Base-by-base conservation (phyloP, 306 rosid genomes). In the Begonia peltatifolia region DNA sequence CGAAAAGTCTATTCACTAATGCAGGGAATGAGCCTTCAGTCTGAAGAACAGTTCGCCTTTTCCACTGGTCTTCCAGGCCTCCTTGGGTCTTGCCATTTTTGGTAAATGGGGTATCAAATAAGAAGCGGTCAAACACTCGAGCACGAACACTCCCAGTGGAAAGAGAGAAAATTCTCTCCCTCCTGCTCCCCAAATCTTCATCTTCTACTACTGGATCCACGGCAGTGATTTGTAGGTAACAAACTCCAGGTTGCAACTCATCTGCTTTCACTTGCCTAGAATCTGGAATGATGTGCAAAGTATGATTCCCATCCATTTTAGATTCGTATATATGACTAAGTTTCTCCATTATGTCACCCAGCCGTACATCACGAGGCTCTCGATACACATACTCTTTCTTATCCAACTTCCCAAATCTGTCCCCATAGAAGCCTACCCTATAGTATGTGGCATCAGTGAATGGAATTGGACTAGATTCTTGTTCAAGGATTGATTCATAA, bases 291-390 rank as follows among this genome's bases (percentile, higher is more conserved):
- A 90, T 78, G 69, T 61, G 95, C 66, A 90, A 55, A 9, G 94
- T 85, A 74, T 85, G 94, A 74, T 67, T 76, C 48, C 87, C 86
- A 66, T 90, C 95, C 95, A 90, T 85, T 69, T 94, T 79, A 63
- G 94, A 70, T 68, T 90, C 95, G 1, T 90, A 90, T 36, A 74
- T 74, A 70, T 85, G 95, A 72, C 94, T 90, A 20, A 90, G 95
- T 59, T 90, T 90, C 78, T 90, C 97, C 97, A 90, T 90, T 70
- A 90, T 90, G 77, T 90, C 97, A 51, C 97, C 97, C 5, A 90
- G 70, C 54, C 97, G 93, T 47, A 90, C 94, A 68, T 85, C 97
- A 10, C 97, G 95, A 49, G 97, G 94, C 75, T 90, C 97, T 12
- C 97, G 82, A 59, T 90, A 90, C 35, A 85, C 78, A 55, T 82